A percentile compares a stretch with the other conserved stretches of the same genome.
Evolutionary conservation across 2,329 filamentous ascomycete genomes (phyloP).

Genomic region (Didymella sp.): DNA sequence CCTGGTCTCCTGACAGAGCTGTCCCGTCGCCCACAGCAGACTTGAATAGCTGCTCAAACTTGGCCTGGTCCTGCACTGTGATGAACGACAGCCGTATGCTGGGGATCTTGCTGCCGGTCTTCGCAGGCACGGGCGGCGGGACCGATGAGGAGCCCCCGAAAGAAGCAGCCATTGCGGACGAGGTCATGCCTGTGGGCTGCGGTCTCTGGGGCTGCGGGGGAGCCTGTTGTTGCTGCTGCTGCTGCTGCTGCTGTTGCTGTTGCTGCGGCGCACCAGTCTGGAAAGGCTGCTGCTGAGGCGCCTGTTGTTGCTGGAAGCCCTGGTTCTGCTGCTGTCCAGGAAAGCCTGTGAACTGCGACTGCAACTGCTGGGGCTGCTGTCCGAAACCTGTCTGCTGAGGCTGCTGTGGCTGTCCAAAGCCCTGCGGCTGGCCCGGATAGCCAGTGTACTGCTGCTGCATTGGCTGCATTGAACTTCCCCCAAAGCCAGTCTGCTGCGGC

Average conservation of each 20-base stretch:
- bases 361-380: constrained; percentile 50
- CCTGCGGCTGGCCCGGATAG: constrained; percentile 55
- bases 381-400: constrained; percentile 31
- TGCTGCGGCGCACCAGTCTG: constrained; percentile 59
- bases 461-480: constrained; percentile 59
- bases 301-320: constrained; percentile 57
- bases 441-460: constrained; percentile 59
- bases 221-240: constrained; percentile 67
- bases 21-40: constrained; percentile 86
- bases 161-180: constrained; percentile 68
- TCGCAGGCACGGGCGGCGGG: constrained; percentile 68
- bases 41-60: constrained; percentile 98
- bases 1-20: constrained; percentile 89
- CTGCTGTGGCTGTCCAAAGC: constrained; percentile 55
- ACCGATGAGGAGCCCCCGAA: constrained; percentile 59
- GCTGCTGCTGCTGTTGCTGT: constrained; percentile 64
- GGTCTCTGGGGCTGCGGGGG: constrained; percentile 55
- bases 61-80: constrained; percentile 90
- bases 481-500: constrained; percentile 67
- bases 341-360: constrained; percentile 57
- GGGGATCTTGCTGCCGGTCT: constrained; percentile 77
- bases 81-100: constrained; percentile 96
- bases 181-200: constrained; percentile 67
- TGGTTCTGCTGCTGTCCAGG: constrained; percentile 53
- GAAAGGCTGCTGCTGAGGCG: constrained; percentile 57